These are phyloP conservation scores for Cudoniella acicularis DNA, from an alignment of 495 filamentous ascomycete species.

Conservation along the genomic window DNA sequence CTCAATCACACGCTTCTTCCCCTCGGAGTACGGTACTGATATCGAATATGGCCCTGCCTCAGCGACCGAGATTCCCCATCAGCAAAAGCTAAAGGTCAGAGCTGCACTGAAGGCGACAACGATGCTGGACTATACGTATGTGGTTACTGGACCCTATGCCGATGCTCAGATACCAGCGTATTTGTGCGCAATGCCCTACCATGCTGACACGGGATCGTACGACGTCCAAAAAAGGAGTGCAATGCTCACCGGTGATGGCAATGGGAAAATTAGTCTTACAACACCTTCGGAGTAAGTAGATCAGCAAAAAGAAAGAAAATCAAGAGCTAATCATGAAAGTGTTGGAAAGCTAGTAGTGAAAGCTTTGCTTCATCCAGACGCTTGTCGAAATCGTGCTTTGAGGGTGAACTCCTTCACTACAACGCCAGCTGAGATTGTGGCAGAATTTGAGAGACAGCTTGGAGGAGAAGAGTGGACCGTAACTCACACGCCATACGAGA, in stretches of 20 bases:
- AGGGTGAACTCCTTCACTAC: slow-evolving; percentile 68
- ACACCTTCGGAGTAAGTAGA: slow-evolving; percentile 61
- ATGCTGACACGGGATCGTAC: slow-evolving; percentile 45
- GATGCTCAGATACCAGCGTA: slow-evolving; percentile 46
- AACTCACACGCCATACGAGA: slow-evolving; percentile 45
- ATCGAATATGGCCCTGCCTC: slow-evolving; percentile 56
- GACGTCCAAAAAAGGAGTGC: slow-evolving; percentile 51
- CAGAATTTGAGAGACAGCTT: slow-evolving; percentile 63
- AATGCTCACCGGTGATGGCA: slow-evolving; percentile 50
- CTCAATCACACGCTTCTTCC: slow-evolving; percentile 62
- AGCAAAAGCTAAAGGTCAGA: slow-evolving; percentile 63
- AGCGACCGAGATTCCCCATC: slow-evolving; percentile 57
- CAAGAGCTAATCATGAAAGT: slow-evolving; percentile 31
- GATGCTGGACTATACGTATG: slow-evolving; percentile 50
- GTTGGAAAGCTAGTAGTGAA: slow-evolving; percentile 60
- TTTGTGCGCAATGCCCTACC: slow-evolving; percentile 37
- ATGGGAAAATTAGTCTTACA: slow-evolving; percentile 58
- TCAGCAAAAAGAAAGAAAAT: background rate
- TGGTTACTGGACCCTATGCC: slow-evolving; percentile 69
- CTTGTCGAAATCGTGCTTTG: slow-evolving; percentile 49
- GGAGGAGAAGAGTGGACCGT: slow-evolving; percentile 53
- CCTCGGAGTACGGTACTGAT: slow-evolving; percentile 71
- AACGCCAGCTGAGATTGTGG: slow-evolving; percentile 55
- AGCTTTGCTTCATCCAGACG: slow-evolving; percentile 51
- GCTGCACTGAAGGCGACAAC: background rate